Evolutionary conservation across 2,329 filamentous ascomycete species (phyloP).

Genomic region (Beauveria australis): DNA sequence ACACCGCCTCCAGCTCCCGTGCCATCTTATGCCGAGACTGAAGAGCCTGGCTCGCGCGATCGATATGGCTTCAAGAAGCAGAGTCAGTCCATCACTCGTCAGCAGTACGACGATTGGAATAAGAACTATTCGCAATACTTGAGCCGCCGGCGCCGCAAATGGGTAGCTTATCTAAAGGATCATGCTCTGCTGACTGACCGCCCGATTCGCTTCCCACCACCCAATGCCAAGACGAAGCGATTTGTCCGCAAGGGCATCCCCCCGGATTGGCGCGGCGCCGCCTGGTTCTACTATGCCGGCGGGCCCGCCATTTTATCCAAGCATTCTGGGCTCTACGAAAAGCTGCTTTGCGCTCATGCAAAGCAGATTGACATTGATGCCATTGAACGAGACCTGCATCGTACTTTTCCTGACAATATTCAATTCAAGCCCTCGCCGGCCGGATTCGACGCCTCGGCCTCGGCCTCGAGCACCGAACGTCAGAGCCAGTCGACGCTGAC

Average conservation of each 20-base stretch:
- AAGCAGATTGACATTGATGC: conserved; percentile 73
- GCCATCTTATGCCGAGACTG: conserved; percentile 23
- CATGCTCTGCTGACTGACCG: conserved; percentile 62
- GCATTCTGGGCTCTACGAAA: conserved; percentile 68
- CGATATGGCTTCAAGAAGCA: conserved; percentile 89
- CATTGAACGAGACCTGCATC: conserved; percentile 87
- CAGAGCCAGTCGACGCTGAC: conserved; percentile 30
- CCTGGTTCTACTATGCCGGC: conserved; percentile 94
- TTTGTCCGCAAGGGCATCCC: conserved; percentile 92
- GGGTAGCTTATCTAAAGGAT: conserved; percentile 69
- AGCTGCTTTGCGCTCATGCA: conserved; percentile 55
- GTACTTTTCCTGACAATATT: conserved; percentile 91
- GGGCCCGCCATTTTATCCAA: conserved; percentile 72
- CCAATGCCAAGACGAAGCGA: conserved; percentile 75
- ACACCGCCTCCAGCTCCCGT: conserved; percentile 12
- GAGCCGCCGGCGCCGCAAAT: conserved; percentile 69
- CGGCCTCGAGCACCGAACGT: conserved; percentile 23
- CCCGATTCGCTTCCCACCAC: conserved; percentile 71
- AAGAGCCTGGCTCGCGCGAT: conserved; percentile 54
- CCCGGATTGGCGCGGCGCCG: conserved; percentile 86
- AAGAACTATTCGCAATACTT: conserved; percentile 66
- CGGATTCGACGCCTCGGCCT: conserved; percentile 20
- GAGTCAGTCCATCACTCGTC: conserved; percentile 66
- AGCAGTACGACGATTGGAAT: conserved; percentile 80
- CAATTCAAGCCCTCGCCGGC: conserved; percentile 62